Evolutionary conservation across 164 flowering plant species (phyloP), one percentile per base, ranked within the genome.

Genomic region (Tinospora cordifolia): DNA sequence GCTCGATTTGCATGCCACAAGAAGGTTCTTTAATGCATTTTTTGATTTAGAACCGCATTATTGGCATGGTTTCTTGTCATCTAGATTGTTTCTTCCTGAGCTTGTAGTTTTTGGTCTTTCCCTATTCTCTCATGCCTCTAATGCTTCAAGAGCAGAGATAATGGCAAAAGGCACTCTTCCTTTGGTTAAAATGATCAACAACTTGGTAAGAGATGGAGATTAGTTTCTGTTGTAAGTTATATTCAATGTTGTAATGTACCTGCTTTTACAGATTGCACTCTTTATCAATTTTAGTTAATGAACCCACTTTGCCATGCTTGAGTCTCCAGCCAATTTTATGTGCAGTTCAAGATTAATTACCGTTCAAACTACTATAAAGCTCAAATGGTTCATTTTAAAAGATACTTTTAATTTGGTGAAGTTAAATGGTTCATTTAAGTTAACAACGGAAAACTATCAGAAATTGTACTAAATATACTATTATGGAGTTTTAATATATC

Each of bases 41-140:
- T 92, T 92, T 74, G 87, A 90, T 78, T 80, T 92, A 46, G 90
- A 92, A 68, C 98, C 96, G 27, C 92, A 69, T 66, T 87, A 88
- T 69, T 90, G 97, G 98, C 96, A 92, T 75, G 98, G 98, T 30
- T 92, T 92, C 82, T 85, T 92, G 81, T 92, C 98, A 2, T 90
- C 96, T 39, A 73, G 98, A 34, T 77, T 92, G 77, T 88, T 86
- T 80, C 91, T 92, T 67, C 95, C 93, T 0, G 97, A 92, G 70
- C 90, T 92, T n/a, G 0, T 92, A 63, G 34, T 81, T 70, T 90
- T 92, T 62, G 96, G 96, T 64, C 87, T 92, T 62, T 85, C 98
- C n/a, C 80, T 92, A 64, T 92, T 92, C 65, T 78, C 84, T 22
- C 86, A 87, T 73, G 98, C 98, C 65, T 88, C 95, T 27, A 92